These are phyloP conservation scores for Ensete ventricosum DNA, from an alignment of 176 grass and related monocot species.

Conservation along the genomic window DNA sequence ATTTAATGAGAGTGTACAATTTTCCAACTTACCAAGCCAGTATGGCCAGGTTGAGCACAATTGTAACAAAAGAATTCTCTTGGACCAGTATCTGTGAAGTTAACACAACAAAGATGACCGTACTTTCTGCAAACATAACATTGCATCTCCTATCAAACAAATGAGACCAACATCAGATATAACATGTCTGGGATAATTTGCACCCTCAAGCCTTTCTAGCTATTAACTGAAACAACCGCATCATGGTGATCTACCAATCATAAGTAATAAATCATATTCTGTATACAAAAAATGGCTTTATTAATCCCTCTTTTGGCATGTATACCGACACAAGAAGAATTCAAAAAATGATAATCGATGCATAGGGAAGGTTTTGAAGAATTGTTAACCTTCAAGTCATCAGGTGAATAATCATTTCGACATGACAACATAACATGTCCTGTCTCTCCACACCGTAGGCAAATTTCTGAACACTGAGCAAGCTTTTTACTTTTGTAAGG, in stretches of 20 bases:
- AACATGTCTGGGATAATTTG: not conserved
- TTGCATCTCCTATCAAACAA: slow-evolving; percentile 64
- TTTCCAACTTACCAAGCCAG: slow-evolving; percentile 54
- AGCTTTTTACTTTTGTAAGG: slow-evolving; percentile 72
- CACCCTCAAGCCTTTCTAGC: too few relatives aligned
- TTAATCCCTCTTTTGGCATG: too few relatives aligned
- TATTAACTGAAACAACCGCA: not conserved
- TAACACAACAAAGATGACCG: slow-evolving; percentile 82
- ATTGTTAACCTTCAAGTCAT: slow-evolving; percentile 63
- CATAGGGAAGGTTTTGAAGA: not conserved
- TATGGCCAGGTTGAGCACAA: slow-evolving; percentile 79
- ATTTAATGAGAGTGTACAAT: not conserved
- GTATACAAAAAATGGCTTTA: too few relatives aligned
- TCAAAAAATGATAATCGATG: too few relatives aligned
- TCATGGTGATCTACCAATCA: not conserved
- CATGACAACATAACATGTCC: slow-evolving; percentile 88
- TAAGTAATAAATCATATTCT: not conserved
- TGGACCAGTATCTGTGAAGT: slow-evolving; percentile 40
- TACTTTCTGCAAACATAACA: slow-evolving; percentile 81
- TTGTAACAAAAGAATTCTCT: slow-evolving; percentile 78
- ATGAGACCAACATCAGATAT: not conserved
- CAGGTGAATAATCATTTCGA: slow-evolving; percentile 49
- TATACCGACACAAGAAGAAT: not conserved
- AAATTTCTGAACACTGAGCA: slow-evolving; percentile 41
- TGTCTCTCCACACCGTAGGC: slow-evolving; percentile 67